These are phyloP conservation scores for Microsporum canis DNA, from an alignment of 2,329 filamentous ascomycete species.

Conservation along the genomic window DNA sequence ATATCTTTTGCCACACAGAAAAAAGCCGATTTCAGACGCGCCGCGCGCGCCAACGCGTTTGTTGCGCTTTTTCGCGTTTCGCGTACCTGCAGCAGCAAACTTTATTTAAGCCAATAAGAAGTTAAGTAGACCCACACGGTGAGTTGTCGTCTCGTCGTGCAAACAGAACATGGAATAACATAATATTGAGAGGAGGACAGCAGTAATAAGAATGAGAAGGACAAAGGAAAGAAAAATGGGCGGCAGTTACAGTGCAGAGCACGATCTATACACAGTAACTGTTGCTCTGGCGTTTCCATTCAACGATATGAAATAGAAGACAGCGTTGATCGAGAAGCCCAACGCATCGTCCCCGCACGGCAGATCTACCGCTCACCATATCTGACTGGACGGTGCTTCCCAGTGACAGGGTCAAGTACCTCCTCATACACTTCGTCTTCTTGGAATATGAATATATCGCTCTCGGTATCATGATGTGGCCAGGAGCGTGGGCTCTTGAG, in stretches of 20 bases:
- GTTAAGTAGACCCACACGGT: not conserved
- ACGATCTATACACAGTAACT: not conserved
- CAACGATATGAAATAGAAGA: not conserved
- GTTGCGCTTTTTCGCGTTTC: not conserved
- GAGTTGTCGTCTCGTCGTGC: not conserved
- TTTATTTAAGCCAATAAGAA: not conserved
- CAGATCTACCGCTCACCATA: slow-evolving; percentile 12
- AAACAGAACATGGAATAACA: not conserved
- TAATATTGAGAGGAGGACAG: not conserved
- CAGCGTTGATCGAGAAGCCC: not conserved
- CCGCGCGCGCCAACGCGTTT: slow-evolving; percentile 1
- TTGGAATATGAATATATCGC: slow-evolving; percentile 11
- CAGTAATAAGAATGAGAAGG: not conserved
- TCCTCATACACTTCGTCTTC: slow-evolving; percentile 19
- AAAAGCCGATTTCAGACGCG: not conserved
- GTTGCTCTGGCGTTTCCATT: not conserved
- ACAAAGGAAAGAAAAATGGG: not conserved
- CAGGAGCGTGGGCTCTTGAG: not conserved
- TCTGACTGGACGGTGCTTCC: slow-evolving; percentile 12
- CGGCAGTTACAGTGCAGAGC: not conserved
- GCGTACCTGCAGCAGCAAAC: slow-evolving; percentile 1
- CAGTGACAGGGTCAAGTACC: slow-evolving; percentile 15
- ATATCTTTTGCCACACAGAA: not conserved
- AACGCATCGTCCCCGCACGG: not conserved
- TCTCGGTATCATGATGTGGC: not conserved